Percentiles rank a stretch among this genome's conserved stretches.
Evolutionary conservation across 805 yeast genomes (phyloP).

Genomic region (Pichia paraexigua): DNA sequence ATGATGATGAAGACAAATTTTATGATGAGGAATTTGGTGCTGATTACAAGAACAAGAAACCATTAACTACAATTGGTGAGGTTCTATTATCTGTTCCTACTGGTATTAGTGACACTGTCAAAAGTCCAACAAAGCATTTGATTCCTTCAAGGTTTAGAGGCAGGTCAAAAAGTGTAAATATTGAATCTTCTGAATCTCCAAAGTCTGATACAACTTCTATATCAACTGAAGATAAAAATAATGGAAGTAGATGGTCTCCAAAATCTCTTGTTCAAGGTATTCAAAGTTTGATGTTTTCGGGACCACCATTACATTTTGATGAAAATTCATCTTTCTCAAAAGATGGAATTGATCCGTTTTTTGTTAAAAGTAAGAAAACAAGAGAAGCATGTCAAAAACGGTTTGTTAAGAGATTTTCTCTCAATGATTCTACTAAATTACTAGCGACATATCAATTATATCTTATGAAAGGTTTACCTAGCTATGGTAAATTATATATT

Average conservation of each 20-base stretch:
- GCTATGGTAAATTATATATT: constrained; percentile 76
- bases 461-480: constrained; percentile 62
- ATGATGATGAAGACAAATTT: not conserved
- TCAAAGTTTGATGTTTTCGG: constrained; percentile 17
- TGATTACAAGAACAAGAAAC: not conserved
- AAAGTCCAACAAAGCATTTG: not conserved
- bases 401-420: constrained; percentile 51
- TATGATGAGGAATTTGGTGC: not conserved
- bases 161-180: not conserved
- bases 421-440: constrained; percentile 43
- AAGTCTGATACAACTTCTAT: not conserved
- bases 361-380: constrained; percentile 36
- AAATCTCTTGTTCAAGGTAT: constrained; percentile 25
- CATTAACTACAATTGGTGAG: not conserved
- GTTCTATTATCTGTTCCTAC: not conserved
- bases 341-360: constrained; percentile 42
- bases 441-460: constrained; percentile 66
- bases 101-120: not conserved
- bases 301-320: constrained; percentile 45
- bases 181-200: not conserved
- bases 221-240: not conserved
- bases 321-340: constrained; percentile 30
- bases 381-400: constrained; percentile 23
- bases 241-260: constrained; percentile 18
- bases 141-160: not conserved